Base-by-base conservation (phyloP, 2,329 filamentous ascomycete genomes). In the Cercospora zeae-maydis region DNA sequence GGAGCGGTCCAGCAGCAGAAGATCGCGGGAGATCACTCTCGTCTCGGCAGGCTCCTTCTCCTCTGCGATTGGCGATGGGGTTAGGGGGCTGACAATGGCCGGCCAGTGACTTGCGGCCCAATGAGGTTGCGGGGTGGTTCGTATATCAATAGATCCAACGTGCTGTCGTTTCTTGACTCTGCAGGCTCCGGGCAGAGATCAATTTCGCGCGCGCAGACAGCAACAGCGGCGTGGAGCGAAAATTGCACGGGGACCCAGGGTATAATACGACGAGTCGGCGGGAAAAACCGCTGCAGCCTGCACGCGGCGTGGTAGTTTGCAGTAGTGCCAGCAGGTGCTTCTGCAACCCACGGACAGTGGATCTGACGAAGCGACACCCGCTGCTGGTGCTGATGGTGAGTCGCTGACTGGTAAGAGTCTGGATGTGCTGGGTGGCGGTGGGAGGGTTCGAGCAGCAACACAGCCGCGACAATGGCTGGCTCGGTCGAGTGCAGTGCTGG, bases 11-110 rank as follows among this genome's bases (percentile, higher is more conserved):
- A 58, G 45, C 56, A 21, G 42, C 3, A 59, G 56, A 59, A 49
- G 51, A 45, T 33, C 19, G 61, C 61, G 61, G 61, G 61, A 63
- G 56, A 56, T 59, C 56, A 58, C 57, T 60, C 61, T 37, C 54
- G 27, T 59, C 58, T 34, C 36, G 36, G 47, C 47, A 24, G 24
- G n/a, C 47, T 31, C 47, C 24, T 52, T 9, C 47, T 16, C 47
- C 7, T 21, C 21, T 31, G 24, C 47, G 47, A 33, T 52, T 33
- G 47, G 30, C 30, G 47, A 52, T 30, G 27, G 36, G 10, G 8
- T 19, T 52, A 39, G 53, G 31, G 53, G 53, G 31, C 53, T 24
- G 34, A 39, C 24, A 24, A 11, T 33, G n/a, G 24, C 13, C 24
- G n/a, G 27, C 31, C 21, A n/a, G 47, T 45, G 16, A 16, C 21